Conservation (phyloP, 2,329 filamentous ascomycete genomes). For the Pestalotiopsis sp. region DNA sequence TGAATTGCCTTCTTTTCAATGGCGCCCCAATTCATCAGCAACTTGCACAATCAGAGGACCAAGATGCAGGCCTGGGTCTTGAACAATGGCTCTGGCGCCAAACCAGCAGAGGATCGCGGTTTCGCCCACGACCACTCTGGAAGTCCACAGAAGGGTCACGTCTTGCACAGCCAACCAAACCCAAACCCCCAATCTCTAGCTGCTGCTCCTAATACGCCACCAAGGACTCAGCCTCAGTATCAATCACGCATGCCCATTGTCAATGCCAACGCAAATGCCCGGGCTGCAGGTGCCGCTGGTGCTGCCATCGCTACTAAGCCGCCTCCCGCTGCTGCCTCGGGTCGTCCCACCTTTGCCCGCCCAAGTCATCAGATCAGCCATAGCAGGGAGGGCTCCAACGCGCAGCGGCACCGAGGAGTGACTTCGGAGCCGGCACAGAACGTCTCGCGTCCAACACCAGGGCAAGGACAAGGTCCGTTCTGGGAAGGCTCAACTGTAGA, state of each 20-base stretch:
- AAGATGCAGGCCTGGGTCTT: constrained; percentile 39
- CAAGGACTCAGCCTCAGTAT: constrained; percentile 23
- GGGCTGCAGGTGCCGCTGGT: constrained; percentile 23
- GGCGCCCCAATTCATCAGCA: constrained; percentile 28
- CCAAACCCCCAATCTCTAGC: constrained; percentile 19
- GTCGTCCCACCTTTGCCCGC: constrained; percentile 20
- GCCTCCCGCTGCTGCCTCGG: constrained; percentile 17
- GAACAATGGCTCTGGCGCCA: constrained; percentile 27
- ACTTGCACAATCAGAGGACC: constrained; percentile 29
- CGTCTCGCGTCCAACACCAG: constrained; percentile 23
- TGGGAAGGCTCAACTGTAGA: constrained; percentile 37
- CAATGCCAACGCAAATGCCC: constrained; percentile 30
- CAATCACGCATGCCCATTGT: constrained; percentile 29
- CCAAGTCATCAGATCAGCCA: constrained; percentile 18
- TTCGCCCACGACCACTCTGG: constrained; percentile 25
- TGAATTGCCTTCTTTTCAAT: constrained; percentile 24
- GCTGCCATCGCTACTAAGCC: constrained; percentile 18
- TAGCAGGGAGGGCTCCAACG: constrained; percentile 27
- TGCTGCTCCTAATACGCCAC: constrained; percentile 11
- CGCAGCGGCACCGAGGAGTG: constrained; percentile 22
- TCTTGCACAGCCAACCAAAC: constrained; percentile 18
- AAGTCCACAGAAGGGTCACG: constrained; percentile 25
- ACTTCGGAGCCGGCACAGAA: constrained; percentile 27
- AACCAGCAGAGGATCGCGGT: constrained; percentile 21
- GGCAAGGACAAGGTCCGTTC: constrained; percentile 27